Percentiles rank a stretch among this genome's conserved stretches.
Conservation (phyloP, 1,139 yeast species). For the Hansenula anomala region DNA sequence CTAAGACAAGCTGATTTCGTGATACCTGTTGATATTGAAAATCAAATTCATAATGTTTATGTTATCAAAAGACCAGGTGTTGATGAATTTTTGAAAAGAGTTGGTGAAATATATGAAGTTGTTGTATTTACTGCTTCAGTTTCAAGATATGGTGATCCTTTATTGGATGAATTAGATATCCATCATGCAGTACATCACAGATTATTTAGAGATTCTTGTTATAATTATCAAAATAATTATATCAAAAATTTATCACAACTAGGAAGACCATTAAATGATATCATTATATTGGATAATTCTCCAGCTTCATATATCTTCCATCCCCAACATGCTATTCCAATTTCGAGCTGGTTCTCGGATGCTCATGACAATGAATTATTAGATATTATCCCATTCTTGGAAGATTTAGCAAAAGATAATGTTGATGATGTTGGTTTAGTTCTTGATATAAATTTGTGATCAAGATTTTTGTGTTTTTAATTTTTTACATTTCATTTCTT, state of each 20-base stretch:
- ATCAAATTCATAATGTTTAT: constrained; percentile 87
- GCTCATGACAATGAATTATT: constrained; percentile 92
- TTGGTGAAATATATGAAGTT: constrained; percentile 86
- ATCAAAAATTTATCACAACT: constrained; percentile 90
- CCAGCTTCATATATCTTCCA: constrained; percentile 97
- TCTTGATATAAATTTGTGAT: constrained; percentile 62
- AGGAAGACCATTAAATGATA: constrained; percentile 84
- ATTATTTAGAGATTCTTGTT: constrained; percentile 82
- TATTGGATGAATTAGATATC: constrained; percentile 79
- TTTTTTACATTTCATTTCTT: not conserved
- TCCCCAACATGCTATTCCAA: constrained; percentile 98
- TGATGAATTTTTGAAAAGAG: constrained; percentile 80
- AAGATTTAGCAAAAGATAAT: constrained; percentile 61
- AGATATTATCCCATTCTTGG: constrained; percentile 86
- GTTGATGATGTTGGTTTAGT: constrained; percentile 85
- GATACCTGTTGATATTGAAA: constrained; percentile 87
- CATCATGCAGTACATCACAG: constrained; percentile 80
- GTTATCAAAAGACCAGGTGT: constrained; percentile 98
- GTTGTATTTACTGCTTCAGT: constrained; percentile 97
- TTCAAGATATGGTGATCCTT: constrained; percentile 91
- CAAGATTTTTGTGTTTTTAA: too few species aligned
- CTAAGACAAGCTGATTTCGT: constrained; percentile 92
- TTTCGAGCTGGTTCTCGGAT: constrained; percentile 97
- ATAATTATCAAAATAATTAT: constrained; percentile 83
- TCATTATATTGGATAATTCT: constrained; percentile 90